Evolutionary conservation across 768 basidiomycete genomes (phyloP).

Genomic region (Boletus insuetus): DNA sequence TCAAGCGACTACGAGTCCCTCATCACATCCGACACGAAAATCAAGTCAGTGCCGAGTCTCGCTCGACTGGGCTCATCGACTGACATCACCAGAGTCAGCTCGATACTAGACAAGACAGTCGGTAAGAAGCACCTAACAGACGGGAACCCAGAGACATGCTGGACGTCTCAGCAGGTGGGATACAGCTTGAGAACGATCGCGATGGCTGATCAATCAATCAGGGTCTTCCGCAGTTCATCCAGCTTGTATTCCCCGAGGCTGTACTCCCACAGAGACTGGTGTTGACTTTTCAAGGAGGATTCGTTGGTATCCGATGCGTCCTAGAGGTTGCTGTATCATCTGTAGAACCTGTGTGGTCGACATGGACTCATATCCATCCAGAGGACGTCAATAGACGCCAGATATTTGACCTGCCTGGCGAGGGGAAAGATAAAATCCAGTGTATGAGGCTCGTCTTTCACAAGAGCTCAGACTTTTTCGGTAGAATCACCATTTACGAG

Average conservation of each 20-base stretch:
- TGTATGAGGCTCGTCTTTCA: conserved; percentile 70
- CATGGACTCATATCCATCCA: conserved; percentile 60
- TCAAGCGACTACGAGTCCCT: conserved; percentile 19
- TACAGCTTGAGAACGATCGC: conserved; percentile 1
- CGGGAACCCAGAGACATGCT: conserved; percentile 74
- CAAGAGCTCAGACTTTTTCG: conserved; percentile 83
- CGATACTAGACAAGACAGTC: conserved; percentile 69
- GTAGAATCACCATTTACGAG: conserved; percentile 74
- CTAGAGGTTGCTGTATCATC: conserved; percentile 40
- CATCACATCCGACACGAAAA: conserved; percentile 23
- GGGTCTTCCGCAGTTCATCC: conserved; percentile 78
- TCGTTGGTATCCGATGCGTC: conserved; percentile 68
- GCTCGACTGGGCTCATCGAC: conserved; percentile 15
- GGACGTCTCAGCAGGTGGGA: conserved; percentile 76
- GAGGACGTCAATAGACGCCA: conserved; percentile 79
- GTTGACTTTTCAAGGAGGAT: conserved; percentile 83
- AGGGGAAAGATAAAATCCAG: conserved; percentile 29
- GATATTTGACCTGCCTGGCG: conserved; percentile 49
- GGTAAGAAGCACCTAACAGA: conserved; percentile 72
- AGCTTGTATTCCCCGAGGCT: conserved; percentile 50
- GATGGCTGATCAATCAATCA: conserved; percentile 29
- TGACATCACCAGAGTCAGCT: conserved; percentile 61
- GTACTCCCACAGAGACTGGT: conserved; percentile 56
- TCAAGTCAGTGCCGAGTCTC: conserved; percentile 39
- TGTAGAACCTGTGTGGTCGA: conserved; percentile 44